Conservation (phyloP, 108 stramenopile genomes). For the Pseudonitzschia pungens region DNA sequence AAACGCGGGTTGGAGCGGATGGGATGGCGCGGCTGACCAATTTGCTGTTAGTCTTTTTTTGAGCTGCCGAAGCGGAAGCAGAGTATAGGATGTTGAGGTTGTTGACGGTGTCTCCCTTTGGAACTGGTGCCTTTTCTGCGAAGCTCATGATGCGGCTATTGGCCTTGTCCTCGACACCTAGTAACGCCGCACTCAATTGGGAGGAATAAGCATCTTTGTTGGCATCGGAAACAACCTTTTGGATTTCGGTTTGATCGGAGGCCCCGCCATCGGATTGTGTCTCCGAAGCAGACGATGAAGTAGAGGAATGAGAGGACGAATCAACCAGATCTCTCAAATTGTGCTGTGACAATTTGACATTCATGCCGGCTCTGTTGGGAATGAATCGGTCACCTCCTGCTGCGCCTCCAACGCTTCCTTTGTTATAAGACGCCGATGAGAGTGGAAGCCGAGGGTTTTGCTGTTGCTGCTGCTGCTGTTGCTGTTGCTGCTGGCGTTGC, state of each 20-base stretch:
- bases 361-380: constrained; percentile 70
- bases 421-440: constrained; percentile 18
- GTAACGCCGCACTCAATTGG: constrained; percentile 52
- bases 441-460: constrained; percentile 22
- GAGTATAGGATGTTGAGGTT: constrained; percentile 95
- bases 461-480: constrained; percentile 10
- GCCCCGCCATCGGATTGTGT: constrained; percentile 23
- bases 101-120: constrained; percentile 95
- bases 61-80: constrained; percentile 55
- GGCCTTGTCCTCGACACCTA: constrained; percentile 64
- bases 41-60: constrained; percentile 69
- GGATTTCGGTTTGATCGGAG: constrained; percentile 28
- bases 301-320: constrained; percentile 2
- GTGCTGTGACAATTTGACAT: constrained; percentile 71
- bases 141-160: constrained; percentile 88
- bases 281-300: constrained; percentile 57
- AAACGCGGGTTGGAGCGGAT: constrained; percentile 92
- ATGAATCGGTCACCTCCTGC: constrained; percentile 64
- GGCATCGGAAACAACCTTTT: constrained; percentile 75
- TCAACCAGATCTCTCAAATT: constrained; percentile 38
- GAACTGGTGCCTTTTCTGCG: constrained; percentile 93
- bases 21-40: constrained; percentile 89
- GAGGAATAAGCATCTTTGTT: constrained; percentile 77
- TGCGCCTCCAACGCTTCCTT: background rate
- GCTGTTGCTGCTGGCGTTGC: constrained; percentile 27